Conservation (phyloP, 73 alveolate species). For the Paramecium bursaria region DNA sequence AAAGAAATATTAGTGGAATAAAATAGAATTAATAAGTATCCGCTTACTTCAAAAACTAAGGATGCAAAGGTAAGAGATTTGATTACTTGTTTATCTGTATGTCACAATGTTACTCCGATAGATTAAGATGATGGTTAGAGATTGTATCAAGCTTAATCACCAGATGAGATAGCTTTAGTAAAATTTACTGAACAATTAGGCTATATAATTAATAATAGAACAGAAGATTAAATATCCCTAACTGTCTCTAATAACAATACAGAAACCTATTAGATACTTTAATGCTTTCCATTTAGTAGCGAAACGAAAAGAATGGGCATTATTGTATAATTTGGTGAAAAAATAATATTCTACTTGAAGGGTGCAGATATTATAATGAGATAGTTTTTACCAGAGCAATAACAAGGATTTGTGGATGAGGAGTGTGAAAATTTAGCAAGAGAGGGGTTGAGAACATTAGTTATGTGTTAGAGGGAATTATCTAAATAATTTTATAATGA, state of each 20-base stretch:
- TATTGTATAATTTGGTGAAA: slow-evolving; percentile 74
- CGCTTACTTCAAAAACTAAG: slow-evolving; percentile 64
- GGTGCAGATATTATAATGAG: slow-evolving; percentile 97
- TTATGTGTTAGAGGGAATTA: slow-evolving; percentile 80
- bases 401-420: slow-evolving; percentile 77
- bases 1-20: slow-evolving; percentile 73
- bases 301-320: slow-evolving; percentile 96
- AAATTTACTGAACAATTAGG: slow-evolving; percentile 88
- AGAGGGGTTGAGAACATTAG: slow-evolving; percentile 94
- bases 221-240: slow-evolving; percentile 76
- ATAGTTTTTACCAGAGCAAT: slow-evolving; percentile 77
- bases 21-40: slow-evolving; percentile 34
- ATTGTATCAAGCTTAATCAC: slow-evolving; percentile 90
- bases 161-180: slow-evolving; percentile 95
- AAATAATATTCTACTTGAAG: slow-evolving; percentile 86
- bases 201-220: slow-evolving; percentile 72
- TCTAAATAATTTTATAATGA: slow-evolving; percentile 75
- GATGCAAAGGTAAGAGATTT: slow-evolving; percentile 67
- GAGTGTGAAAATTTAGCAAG: slow-evolving; percentile 91
- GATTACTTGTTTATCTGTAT: slow-evolving; percentile 75
- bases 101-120: slow-evolving; percentile 90
- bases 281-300: slow-evolving; percentile 89
- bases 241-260: slow-evolving; percentile 65
- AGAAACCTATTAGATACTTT: slow-evolving; percentile 85
- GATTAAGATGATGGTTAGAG: slow-evolving; percentile 76